Evolutionary conservation across 2,329 filamentous ascomycete genomes (phyloP).

Genomic region (Monosporascus sp.): DNA sequence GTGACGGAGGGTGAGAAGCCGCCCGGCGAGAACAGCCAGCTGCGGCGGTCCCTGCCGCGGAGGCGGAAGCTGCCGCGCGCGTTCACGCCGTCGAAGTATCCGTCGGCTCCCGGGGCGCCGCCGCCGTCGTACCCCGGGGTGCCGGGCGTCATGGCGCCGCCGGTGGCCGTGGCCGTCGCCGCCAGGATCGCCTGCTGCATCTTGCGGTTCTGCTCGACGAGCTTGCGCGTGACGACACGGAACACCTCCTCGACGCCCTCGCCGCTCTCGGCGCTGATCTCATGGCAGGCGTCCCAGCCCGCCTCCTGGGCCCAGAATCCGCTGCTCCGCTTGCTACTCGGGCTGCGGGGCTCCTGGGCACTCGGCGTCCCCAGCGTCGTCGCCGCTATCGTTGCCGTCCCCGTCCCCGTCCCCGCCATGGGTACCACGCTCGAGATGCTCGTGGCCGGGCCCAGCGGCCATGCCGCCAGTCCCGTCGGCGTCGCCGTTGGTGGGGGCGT

Average conservation of each 20-base stretch:
- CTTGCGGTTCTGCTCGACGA: constrained; percentile 60
- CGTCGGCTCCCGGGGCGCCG: constrained; percentile 12
- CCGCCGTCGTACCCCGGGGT: constrained; percentile 42
- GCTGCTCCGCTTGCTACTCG: constrained; percentile 61
- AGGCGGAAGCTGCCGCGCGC: constrained; percentile 51
- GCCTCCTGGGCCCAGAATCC: constrained; percentile 90
- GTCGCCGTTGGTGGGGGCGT: constrained; percentile 65
- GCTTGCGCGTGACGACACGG: constrained; percentile 59
- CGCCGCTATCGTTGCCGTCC: constrained; percentile 20
- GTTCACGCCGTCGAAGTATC: constrained; percentile 48
- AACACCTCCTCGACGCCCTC: constrained; percentile 98
- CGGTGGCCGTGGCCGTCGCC: constrained; percentile 47
- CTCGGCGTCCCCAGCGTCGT: constrained; percentile 32
- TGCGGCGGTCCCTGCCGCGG: constrained; percentile 48
- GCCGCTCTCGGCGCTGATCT: constrained; percentile 89
- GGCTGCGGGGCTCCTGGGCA: constrained; percentile 49
- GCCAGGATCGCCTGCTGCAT: constrained; percentile 54
- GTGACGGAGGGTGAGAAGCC: constrained; percentile 48
- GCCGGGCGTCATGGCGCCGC: constrained; percentile 33
- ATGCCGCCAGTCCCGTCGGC: constrained; percentile 25
- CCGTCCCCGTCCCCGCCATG: constrained; percentile 7
- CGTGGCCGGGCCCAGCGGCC: constrained; percentile 21
- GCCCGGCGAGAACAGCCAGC: constrained; percentile 52
- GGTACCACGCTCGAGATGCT: constrained; percentile 23
- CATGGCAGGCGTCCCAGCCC: constrained; percentile 95